Percentiles rank a stretch among this genome's conserved stretches.
phyloP scores from a whole-genome alignment of 352 stramenopile genomes.

The Phytophthora multivora region DNA sequence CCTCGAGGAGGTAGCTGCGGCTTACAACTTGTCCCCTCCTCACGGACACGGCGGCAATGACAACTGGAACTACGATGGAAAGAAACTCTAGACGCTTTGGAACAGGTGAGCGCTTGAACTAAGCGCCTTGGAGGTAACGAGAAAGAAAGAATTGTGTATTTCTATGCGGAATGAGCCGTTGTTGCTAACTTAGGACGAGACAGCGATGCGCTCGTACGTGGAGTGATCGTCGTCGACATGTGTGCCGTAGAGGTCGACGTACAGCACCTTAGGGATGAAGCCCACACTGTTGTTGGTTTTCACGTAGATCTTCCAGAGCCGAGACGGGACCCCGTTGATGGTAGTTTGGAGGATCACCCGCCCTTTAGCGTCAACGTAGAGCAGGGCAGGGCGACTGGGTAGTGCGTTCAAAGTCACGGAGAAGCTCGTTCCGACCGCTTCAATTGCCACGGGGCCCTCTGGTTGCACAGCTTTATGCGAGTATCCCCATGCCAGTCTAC shows the following conservation, averaged over 20 bases:
- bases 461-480: conserved; percentile 47
- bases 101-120: conserved; percentile 1
- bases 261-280: conserved; percentile 80
- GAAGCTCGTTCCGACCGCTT: conserved; percentile 51
- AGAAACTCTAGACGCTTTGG: conserved; percentile 50
- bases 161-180: conserved; percentile 21
- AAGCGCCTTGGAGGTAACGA: conserved; percentile 23
- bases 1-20: conserved; percentile 90
- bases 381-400: conserved; percentile 47
- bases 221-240: conserved; percentile 48
- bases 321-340: conserved; percentile 50
- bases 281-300: conserved; percentile 56
- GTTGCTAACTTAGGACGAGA: conserved; percentile 40
- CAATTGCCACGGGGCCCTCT: conserved; percentile 10
- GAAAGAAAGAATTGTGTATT: conserved; percentile 35
- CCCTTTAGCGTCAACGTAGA: conserved; percentile 66
- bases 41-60: conserved; percentile 12
- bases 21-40: conserved; percentile 49
- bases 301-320: conserved; percentile 78
- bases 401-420: conserved; percentile 73
- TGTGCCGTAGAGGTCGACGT: conserved; percentile 76
- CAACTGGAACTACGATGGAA: conserved; percentile 67
- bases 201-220: conserved; percentile 67
- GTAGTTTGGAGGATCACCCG: conserved; percentile 59
- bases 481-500: conserved; percentile 74